Base-by-base conservation (phyloP, 202 grass and related monocot species). In the Saccharum hybrid region DNA sequence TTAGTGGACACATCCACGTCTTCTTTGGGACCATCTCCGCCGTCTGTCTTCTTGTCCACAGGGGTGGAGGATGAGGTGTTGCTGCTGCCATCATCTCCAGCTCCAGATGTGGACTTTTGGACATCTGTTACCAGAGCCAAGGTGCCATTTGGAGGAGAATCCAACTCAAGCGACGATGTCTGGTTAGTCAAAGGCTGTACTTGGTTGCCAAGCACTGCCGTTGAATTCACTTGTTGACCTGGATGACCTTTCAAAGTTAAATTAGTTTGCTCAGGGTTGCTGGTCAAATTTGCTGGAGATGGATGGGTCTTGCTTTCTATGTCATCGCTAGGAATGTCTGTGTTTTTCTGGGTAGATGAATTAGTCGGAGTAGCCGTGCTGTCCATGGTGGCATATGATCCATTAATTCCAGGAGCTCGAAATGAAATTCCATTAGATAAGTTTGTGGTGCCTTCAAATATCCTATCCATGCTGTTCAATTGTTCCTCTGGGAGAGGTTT, bases 401-500 rank as follows among this genome's bases (percentile, higher is more conserved):
- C 88, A 77, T 91, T 86, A 18, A 46, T 52, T 63, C 15, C 64
- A 77, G 45, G 57, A 42, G 15, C 61, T 46, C 2, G 61, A 48
- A 82, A 66, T 46, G 83, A 43, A 68, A 89, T 63, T 82, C 85
- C 89, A 80, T 84, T 86, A 26, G 83, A 74, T 5, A 73, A 79
- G 82, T 82, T 85, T 75, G 84, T 65, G 51, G 76, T 86, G 37
- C 86, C 88, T 87, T 84, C 85, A 79, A 86, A 83, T 86, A 84
- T 91, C 68, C 31, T 96, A 43, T 89, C 91, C 72, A 87, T 83
- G 72, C 48, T 88, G 33, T 86, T 90, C 34, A 91, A 57, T 48
- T 94, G 88, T 62, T 98, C 91, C n/a, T 98, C 96, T 37, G 87
- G 90, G 71, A 68, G 87, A 83, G 87, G 77, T 71, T 91, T 88